phyloP scores from a whole-genome alignment of 257 asterid genomes.

The Dorcoceras hygrometricum region DNA sequence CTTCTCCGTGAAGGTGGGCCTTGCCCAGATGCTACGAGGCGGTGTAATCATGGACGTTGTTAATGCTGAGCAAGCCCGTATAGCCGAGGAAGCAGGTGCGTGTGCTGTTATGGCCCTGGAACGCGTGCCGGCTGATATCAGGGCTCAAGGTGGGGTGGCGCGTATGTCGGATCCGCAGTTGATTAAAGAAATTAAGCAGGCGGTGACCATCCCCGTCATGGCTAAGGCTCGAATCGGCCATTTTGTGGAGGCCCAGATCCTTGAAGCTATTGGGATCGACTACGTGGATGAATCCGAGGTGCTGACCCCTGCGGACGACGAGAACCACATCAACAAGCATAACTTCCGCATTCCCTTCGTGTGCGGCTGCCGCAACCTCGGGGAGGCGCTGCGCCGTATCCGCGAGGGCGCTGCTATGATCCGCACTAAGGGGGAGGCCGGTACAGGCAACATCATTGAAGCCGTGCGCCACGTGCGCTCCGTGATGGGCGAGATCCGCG shows the following conservation, averaged over 20 bases:
- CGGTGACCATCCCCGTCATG: slow-evolving; percentile 90
- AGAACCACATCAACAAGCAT: slow-evolving; percentile 81
- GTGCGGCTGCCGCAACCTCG: slow-evolving; percentile 93
- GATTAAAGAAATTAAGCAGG: slow-evolving; percentile 79
- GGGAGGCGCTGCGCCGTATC: slow-evolving; percentile 86
- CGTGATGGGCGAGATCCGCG: slow-evolving; percentile 78
- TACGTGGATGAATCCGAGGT: slow-evolving; percentile 92
- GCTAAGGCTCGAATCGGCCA: slow-evolving; percentile 89
- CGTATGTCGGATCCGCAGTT: slow-evolving; percentile 90
- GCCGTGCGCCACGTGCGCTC: slow-evolving; percentile 94
- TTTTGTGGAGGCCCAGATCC: slow-evolving; percentile 89
- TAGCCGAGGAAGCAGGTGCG: slow-evolving; percentile 94
- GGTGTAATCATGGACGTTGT: slow-evolving; percentile 97
- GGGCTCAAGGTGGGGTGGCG: slow-evolving; percentile 92
- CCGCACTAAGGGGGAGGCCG: slow-evolving; percentile 91
- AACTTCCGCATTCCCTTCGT: slow-evolving; percentile 91
- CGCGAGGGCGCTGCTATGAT: slow-evolving; percentile 96
- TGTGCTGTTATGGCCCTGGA: slow-evolving; percentile 96
- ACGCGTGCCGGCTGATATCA: slow-evolving; percentile 92
- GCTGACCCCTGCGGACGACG: slow-evolving; percentile 76
- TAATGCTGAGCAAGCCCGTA: slow-evolving; percentile 85
- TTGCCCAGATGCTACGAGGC: slow-evolving; percentile 95
- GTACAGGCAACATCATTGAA: slow-evolving; percentile 80
- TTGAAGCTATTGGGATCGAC: slow-evolving; percentile 77
- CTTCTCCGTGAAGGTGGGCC: slow-evolving; percentile 87